These are phyloP conservation scores for Microascus cirrosus DNA, from an alignment of 2,329 filamentous ascomycete genomes.

Conservation along the genomic window DNA sequence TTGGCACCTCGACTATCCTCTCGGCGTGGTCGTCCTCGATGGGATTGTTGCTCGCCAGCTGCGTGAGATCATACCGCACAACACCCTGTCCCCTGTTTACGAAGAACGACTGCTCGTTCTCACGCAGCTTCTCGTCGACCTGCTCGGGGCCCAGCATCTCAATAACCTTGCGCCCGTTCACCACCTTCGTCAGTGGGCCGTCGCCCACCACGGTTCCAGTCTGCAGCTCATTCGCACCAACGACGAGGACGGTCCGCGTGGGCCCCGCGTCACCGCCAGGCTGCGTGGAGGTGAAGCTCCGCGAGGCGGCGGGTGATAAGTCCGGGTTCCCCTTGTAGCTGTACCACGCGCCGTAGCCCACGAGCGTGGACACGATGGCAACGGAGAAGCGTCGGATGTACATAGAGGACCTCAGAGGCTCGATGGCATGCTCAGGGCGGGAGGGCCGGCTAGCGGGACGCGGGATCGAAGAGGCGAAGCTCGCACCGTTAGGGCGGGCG, in stretches of 20 bases:
- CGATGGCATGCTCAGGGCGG: conserved; percentile 23
- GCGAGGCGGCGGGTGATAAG: conserved; percentile 18
- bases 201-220: conserved; percentile 79
- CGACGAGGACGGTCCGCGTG: conserved; percentile 64
- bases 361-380: conserved; percentile 55
- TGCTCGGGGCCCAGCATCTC: conserved; percentile 97
- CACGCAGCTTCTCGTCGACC: conserved; percentile 77
- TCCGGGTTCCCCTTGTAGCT: conserved; percentile 43
- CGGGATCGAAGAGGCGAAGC: conserved; percentile 13
- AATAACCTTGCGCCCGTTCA: conserved; percentile 73
- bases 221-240: conserved; percentile 83
- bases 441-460: conserved; percentile 8
- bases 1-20: conserved; percentile 87
- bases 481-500: conserved; percentile 6
- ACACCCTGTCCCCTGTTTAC: conserved; percentile 86
- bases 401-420: conserved; percentile 59
- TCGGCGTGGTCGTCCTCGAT: conserved; percentile 98
- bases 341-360: conserved; percentile 70
- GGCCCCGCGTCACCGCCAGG: conserved; percentile 26
- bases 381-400: conserved; percentile 58
- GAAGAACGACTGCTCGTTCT: conserved; percentile 83
- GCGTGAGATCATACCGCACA: conserved; percentile 86
- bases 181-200: conserved; percentile 78
- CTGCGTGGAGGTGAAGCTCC: conserved; percentile 13
- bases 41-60: conserved; percentile 90